A percentile compares a stretch with the other conserved stretches of the same genome.
Evolutionary conservation across 2,329 filamentous ascomycete genomes (phyloP).

Genomic region (Myriosclerotinia curreyana): DNA sequence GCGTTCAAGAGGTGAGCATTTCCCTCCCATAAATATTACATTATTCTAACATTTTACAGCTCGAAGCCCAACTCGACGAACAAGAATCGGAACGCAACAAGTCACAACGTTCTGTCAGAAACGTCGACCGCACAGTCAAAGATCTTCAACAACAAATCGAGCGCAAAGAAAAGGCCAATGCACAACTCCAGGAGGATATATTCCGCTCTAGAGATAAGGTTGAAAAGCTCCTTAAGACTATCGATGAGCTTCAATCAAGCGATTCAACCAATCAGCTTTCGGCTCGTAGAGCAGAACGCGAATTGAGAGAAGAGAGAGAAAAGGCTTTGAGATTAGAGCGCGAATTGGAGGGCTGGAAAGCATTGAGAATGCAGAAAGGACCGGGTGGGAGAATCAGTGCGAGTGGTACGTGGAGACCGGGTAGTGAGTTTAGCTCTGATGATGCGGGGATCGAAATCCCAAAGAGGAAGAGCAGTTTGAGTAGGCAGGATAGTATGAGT

Average conservation of each 20-base stretch:
- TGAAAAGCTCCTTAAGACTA: conserved; percentile 81
- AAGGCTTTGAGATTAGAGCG: conserved; percentile 78
- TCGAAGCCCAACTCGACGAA: conserved; percentile 81
- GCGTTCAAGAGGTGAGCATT: conserved; percentile 82
- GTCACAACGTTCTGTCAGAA: conserved; percentile 83
- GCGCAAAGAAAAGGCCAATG: conserved; percentile 83
- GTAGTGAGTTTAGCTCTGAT: conserved; percentile 40
- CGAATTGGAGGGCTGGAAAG: conserved; percentile 81
- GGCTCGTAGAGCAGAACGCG: conserved; percentile 81
- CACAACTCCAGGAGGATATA: conserved; percentile 78
- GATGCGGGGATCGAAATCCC: conserved; percentile 51
- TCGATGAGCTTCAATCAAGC: conserved; percentile 88
- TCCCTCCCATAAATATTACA: background rate
- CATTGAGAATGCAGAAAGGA: conserved; percentile 60
- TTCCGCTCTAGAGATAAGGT: conserved; percentile 84
- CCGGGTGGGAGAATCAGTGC: conserved; percentile 29
- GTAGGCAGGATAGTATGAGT: conserved; percentile 63
- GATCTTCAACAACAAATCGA: conserved; percentile 91
- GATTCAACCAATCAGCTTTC: conserved; percentile 80
- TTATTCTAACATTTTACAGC: conserved; percentile 50
- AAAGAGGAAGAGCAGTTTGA: conserved; percentile 63
- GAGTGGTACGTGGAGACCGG: conserved; percentile 30
- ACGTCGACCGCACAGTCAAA: conserved; percentile 89
- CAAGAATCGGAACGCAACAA: conserved; percentile 76
- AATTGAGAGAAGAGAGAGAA: conserved; percentile 85